Conservation (phyloP, 768 basidiomycete species). For the Lactarius hengduanensis region DNA sequence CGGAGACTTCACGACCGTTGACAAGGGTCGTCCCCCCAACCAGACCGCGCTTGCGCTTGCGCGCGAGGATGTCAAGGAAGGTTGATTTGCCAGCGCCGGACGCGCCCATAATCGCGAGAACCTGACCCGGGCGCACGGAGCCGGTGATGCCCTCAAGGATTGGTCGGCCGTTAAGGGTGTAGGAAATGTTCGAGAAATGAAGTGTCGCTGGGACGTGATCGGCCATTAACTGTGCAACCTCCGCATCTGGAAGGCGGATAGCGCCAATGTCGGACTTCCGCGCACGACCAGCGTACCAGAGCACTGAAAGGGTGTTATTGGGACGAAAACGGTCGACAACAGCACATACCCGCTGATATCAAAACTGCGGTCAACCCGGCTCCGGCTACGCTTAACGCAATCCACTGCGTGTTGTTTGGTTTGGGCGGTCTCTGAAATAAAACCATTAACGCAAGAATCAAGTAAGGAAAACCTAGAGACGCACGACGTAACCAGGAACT, state of each 20-base stretch:
- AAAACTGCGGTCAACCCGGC: conserved; percentile 74
- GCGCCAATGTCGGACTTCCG: conserved; percentile 63
- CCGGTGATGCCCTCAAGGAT: conserved; percentile 86
- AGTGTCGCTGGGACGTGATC: conserved; percentile 93
- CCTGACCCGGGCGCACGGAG: conserved; percentile 80
- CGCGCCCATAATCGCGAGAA: conserved; percentile 96
- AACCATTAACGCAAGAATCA: background rate
- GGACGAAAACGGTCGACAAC: background rate
- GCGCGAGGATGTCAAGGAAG: conserved; percentile 91
- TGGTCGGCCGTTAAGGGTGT: conserved; percentile 61
- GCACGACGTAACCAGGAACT: conserved; percentile 87
- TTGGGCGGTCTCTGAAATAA: conserved; percentile 62
- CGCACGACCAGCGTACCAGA: conserved; percentile 90
- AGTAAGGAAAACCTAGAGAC: conserved; percentile 28
- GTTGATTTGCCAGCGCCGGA: conserved; percentile 97
- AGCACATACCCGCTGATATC: conserved; percentile 54
- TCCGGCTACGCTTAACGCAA: conserved; percentile 80
- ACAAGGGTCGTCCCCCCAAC: conserved; percentile 76
- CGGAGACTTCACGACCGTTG: conserved; percentile 77
- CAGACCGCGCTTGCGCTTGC: conserved; percentile 79
- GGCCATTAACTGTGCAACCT: conserved; percentile 82
- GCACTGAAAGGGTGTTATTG: conserved; percentile 42
- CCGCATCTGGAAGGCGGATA: conserved; percentile 77
- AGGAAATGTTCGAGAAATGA: conserved; percentile 85
- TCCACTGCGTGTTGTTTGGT: conserved; percentile 79